Evolutionary conservation across 495 filamentous ascomycete species (phyloP).

Genomic region (Chaetomium tenue): DNA sequence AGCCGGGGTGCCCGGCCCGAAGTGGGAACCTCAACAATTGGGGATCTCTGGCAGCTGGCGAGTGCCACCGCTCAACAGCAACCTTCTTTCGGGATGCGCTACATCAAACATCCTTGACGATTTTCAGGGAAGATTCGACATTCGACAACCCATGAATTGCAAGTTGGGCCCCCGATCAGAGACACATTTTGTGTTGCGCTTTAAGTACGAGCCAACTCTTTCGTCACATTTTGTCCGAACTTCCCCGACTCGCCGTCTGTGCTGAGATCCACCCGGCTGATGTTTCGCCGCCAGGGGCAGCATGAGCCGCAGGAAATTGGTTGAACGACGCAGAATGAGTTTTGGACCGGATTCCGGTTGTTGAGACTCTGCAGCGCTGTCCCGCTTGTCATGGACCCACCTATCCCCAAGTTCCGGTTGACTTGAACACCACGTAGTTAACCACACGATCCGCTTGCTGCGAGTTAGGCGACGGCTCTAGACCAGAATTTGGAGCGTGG

Average conservation of each 20-base stretch:
- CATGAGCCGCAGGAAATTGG: conserved; percentile 19
- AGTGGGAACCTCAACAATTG: conserved; percentile 37
- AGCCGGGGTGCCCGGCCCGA: conserved; percentile 18
- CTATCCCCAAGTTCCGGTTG: neutral
- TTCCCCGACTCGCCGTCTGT: conserved; percentile 17
- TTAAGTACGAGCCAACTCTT: neutral
- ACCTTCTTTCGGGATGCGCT: neutral
- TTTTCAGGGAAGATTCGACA: neutral
- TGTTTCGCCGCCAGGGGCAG: conserved; percentile 19
- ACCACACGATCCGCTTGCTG: neutral
- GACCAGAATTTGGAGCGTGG: neutral
- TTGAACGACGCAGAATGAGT: conserved; percentile 18
- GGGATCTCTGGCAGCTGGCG: conserved; percentile 20
- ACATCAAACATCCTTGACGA: no score
- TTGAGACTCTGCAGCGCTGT: conserved; percentile 27
- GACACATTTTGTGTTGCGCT: neutral
- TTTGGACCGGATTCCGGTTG: conserved; percentile 23
- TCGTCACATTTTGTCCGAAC: neutral
- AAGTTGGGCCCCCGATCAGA: neutral
- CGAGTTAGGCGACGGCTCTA: neutral
- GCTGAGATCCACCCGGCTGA: conserved; percentile 26
- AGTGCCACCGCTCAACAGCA: neutral
- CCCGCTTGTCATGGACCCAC: conserved; percentile 23
- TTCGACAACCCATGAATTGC: neutral
- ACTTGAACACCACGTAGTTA: neutral